These are phyloP conservation scores for Xylaria sp. DNA, from an alignment of 2,329 filamentous ascomycete genomes.

Conservation along the genomic window DNA sequence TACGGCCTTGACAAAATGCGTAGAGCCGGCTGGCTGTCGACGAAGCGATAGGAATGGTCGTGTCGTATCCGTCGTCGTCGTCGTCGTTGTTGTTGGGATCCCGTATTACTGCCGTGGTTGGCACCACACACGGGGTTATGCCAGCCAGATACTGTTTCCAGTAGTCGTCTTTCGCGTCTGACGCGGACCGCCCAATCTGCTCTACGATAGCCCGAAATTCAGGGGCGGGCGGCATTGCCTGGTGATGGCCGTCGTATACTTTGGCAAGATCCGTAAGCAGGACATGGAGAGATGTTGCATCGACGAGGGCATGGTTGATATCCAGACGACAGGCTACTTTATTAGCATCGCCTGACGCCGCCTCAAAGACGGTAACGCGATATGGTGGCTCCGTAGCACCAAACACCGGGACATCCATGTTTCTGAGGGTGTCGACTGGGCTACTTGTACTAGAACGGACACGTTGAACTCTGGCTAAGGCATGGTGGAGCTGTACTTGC, in stretches of 20 bases:
- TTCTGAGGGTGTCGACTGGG: conserved; percentile 1
- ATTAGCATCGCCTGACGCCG: conserved; percentile 3
- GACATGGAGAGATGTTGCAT: background rate
- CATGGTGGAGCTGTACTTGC: conserved; percentile 5
- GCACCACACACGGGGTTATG: conserved; percentile 3
- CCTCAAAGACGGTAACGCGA: background rate
- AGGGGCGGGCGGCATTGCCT: conserved; percentile 1
- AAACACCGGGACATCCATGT: conserved; percentile 4
- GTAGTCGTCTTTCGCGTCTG: conserved; percentile 4
- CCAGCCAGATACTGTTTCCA: conserved; percentile 6
- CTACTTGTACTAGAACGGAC: conserved; percentile 5
- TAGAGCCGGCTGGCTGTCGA: background rate
- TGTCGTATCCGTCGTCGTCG: background rate
- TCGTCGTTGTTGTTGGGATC: background rate
- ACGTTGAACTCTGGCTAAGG: conserved; percentile 3
- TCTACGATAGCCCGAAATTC: conserved; percentile 5
- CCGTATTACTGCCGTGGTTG: background rate
- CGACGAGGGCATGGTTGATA: conserved; percentile 1
- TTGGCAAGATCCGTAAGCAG: conserved; percentile 1
- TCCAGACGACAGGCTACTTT: conserved; percentile 1
- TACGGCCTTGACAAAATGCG: background rate
- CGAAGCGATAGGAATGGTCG: background rate
- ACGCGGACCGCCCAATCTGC: conserved; percentile 3
- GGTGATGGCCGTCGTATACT: background rate
- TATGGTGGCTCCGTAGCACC: conserved; percentile 3